phyloP scores from a whole-genome alignment of 2,329 filamentous ascomycete genomes.

The Aspergillus tubingensis region DNA sequence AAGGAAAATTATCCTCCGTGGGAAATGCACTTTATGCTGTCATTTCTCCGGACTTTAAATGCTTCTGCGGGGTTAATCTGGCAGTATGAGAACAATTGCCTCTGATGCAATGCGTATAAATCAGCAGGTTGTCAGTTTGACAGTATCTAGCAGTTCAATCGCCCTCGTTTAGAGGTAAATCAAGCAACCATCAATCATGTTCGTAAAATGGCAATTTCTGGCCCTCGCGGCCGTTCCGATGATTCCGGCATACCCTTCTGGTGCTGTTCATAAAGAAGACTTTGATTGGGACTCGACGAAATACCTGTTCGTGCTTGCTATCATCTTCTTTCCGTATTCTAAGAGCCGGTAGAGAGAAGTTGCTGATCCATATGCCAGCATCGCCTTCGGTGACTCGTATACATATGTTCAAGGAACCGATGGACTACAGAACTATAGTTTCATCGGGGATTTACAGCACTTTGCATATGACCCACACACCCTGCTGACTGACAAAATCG shows the following conservation, averaged over 20 bases:
- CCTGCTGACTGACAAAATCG: slow-evolving; percentile 52
- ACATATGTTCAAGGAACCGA: slow-evolving; percentile 56
- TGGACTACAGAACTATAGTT: slow-evolving; percentile 55
- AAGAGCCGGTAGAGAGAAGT: neutral
- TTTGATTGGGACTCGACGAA: slow-evolving; percentile 20
- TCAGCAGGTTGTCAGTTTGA: neutral
- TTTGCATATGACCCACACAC: slow-evolving; percentile 47
- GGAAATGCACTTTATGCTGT: neutral
- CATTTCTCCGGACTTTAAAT: slow-evolving; percentile 17
- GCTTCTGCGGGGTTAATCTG: slow-evolving; percentile 5
- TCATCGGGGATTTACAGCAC: slow-evolving; percentile 57
- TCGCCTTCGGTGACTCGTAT: slow-evolving; percentile 37
- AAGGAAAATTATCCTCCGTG: slow-evolving; percentile 24
- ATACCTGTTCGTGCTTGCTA: slow-evolving; percentile 18
- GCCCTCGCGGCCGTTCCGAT: slow-evolving; percentile 9
- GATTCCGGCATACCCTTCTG: slow-evolving; percentile 3
- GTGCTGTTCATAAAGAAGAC: neutral
- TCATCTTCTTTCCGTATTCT: neutral
- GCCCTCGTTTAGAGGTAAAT: neutral
- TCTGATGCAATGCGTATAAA: slow-evolving; percentile 4
- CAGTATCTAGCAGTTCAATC: neutral
- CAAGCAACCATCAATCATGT: neutral
- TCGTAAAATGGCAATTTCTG: slow-evolving; percentile 1
- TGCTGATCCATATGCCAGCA: slow-evolving; percentile 15
- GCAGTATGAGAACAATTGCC: neutral